These are phyloP conservation scores for Phytophthora melonis DNA, from an alignment of 352 stramenopile genomes.

Conservation along the genomic window DNA sequence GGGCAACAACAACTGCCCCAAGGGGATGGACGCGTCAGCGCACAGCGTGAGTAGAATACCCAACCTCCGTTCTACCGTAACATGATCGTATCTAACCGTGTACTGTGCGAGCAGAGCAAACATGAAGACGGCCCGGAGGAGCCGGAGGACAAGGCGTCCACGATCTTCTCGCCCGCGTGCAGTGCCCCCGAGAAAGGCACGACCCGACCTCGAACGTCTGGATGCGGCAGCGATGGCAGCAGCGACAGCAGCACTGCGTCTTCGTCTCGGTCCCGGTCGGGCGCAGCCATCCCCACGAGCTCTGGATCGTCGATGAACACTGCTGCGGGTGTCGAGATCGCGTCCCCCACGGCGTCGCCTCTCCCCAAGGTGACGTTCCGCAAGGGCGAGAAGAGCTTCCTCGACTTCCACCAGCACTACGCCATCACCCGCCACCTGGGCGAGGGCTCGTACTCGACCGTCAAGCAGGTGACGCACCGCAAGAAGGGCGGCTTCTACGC, in stretches of 20 bases:
- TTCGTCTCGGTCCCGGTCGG: conserved; percentile 14
- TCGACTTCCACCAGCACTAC: conserved; percentile 89
- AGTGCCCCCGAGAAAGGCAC: conserved; percentile 7
- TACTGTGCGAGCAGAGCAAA: conserved; percentile 24
- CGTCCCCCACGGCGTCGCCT: conserved; percentile 7
- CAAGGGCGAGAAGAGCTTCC: conserved; percentile 82
- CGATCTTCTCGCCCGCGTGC: background rate
- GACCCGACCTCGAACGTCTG: conserved; percentile 8
- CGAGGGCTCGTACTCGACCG: conserved; percentile 90
- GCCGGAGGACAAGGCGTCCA: conserved; percentile 28
- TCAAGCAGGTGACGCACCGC: conserved; percentile 89
- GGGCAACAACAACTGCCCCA: conserved; percentile 34
- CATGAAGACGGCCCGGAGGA: conserved; percentile 22
- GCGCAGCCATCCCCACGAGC: conserved; percentile 11
- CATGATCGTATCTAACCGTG: background rate
- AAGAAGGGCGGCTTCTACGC: conserved; percentile 76
- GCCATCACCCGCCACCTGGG: conserved; percentile 80
- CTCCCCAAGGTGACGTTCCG: conserved; percentile 58
- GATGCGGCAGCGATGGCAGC: conserved; percentile 22
- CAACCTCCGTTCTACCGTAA: too few relatives aligned
- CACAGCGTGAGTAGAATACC: conserved; percentile 17
- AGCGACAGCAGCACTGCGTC: conserved; percentile 32
- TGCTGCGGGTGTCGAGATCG: background rate
- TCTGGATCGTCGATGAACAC: background rate
- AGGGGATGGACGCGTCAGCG: conserved; percentile 8